A percentile compares a stretch with the other conserved stretches of the same genome.
These are phyloP conservation scores for Cercospora nicotianae DNA, from an alignment of 2,329 filamentous ascomycete genomes.

Conservation along the genomic window DNA sequence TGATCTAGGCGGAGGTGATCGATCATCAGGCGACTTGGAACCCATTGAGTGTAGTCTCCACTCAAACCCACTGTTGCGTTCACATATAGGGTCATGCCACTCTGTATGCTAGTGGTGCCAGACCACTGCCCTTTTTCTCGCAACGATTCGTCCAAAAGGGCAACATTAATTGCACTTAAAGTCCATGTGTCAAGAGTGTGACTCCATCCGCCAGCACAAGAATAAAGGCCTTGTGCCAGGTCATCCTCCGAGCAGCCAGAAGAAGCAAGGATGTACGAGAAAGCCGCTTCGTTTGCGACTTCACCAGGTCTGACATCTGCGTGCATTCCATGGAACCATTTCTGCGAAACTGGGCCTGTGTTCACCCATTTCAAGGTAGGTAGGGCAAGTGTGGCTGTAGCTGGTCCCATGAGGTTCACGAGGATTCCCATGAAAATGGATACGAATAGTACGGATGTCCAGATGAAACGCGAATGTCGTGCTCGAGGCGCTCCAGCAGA, in stretches of 20 bases:
- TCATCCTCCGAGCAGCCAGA: background rate
- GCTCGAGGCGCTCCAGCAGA: no score
- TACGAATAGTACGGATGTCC: background rate
- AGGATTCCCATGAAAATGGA: background rate
- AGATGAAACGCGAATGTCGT: background rate
- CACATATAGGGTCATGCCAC: no score
- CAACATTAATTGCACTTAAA: no score
- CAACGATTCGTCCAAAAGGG: no score
- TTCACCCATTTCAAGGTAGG: background rate
- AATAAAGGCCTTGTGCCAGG: background rate
- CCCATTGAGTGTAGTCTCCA: no score
- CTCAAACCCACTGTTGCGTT: no score
- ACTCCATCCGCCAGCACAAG: background rate
- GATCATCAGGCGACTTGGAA: no score
- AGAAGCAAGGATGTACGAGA: background rate
- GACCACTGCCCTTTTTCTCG: no score
- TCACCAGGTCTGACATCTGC: background rate
- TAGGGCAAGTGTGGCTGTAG: background rate
- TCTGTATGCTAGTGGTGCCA: no score
- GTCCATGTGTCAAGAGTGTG: background rate
- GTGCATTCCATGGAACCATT: background rate
- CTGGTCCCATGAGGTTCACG: background rate
- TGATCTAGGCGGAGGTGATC: no score
- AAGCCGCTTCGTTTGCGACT: background rate
- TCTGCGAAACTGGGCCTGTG: rapidly evolving